Conservation (phyloP, 31 red algal genomes). For the Bonnemaisonia californica region DNA sequence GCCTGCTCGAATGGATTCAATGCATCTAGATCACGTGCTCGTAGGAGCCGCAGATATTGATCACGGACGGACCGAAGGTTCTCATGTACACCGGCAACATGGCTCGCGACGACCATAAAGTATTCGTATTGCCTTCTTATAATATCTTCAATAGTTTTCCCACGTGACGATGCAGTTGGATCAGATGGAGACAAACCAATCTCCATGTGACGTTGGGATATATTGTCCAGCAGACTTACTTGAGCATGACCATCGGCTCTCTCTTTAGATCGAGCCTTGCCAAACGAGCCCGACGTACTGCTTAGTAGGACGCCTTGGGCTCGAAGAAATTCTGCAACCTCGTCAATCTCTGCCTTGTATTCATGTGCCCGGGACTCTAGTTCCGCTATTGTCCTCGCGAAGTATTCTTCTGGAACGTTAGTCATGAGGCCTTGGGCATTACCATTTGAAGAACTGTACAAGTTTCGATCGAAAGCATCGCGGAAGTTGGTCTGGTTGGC, state of each 20-base stretch:
- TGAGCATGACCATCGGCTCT: background rate
- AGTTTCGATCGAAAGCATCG: background rate
- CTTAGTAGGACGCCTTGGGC: slow-evolving; percentile 58
- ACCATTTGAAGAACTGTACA: background rate
- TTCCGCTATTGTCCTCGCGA: slow-evolving; percentile 50
- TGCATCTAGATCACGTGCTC: slow-evolving; percentile 52
- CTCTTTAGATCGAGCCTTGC: slow-evolving; percentile 15
- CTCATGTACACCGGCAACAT: slow-evolving; percentile 63
- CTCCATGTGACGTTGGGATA: slow-evolving; percentile 48
- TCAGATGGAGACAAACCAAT: slow-evolving; percentile 20
- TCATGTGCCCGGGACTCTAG: slow-evolving; percentile 56
- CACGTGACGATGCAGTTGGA: slow-evolving; percentile 21
- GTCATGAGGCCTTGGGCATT: slow-evolving; percentile 7
- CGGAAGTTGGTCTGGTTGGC: background rate
- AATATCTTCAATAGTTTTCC: slow-evolving; percentile 79
- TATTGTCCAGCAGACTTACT: slow-evolving; percentile 28
- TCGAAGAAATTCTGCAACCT: slow-evolving; percentile 59
- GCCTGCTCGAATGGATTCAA: slow-evolving; percentile 70
- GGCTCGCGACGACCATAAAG: slow-evolving; percentile 83
- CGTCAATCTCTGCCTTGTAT: slow-evolving; percentile 71
- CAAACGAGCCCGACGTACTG: background rate
- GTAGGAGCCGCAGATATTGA: slow-evolving; percentile 47
- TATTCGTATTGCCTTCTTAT: slow-evolving; percentile 80
- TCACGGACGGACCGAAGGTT: slow-evolving; percentile 46
- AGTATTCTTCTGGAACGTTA: slow-evolving; percentile 62